These are phyloP conservation scores for Paraurostyla sp. DNA, from an alignment of 73 alveolate species.

Conservation along the genomic window DNA sequence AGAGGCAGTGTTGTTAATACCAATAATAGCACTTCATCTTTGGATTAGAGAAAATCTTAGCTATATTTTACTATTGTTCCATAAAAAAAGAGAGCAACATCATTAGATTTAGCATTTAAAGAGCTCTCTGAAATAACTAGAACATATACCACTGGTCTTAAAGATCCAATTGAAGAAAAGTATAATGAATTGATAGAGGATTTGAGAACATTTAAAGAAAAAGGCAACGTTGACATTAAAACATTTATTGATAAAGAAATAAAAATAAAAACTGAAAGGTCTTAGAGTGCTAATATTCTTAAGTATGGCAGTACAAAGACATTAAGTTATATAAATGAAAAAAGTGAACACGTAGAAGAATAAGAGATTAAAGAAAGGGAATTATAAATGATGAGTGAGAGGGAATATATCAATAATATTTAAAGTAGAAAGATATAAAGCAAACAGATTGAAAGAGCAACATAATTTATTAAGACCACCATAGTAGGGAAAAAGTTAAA, in stretches of 20 bases:
- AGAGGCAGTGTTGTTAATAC: too few species aligned
- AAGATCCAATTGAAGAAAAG: constrained; percentile 49
- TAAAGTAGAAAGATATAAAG: neutral
- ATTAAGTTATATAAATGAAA: too few species aligned
- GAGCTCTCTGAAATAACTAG: neutral
- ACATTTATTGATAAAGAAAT: neutral
- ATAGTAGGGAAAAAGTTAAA: neutral
- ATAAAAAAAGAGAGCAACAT: neutral
- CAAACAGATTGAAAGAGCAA: constrained; percentile 16
- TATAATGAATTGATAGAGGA: constrained; percentile 32
- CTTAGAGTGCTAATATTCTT: too few species aligned
- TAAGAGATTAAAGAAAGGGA: neutral
- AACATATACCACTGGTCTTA: neutral
- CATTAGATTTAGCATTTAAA: neutral
- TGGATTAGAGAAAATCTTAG: neutral
- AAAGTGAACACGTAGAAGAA: neutral
- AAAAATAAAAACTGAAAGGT: neutral
- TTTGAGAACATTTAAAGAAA: neutral
- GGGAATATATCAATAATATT: neutral
- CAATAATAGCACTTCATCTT: neutral
- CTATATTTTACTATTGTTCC: neutral
- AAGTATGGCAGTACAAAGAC: too few species aligned
- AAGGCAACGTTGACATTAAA: neutral
- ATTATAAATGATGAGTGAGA: neutral
- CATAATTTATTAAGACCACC: constrained; percentile 11